These are phyloP conservation scores for Xanthoceras sorbifolium DNA, from an alignment of 345 rosid genomes.

Conservation along the genomic window DNA sequence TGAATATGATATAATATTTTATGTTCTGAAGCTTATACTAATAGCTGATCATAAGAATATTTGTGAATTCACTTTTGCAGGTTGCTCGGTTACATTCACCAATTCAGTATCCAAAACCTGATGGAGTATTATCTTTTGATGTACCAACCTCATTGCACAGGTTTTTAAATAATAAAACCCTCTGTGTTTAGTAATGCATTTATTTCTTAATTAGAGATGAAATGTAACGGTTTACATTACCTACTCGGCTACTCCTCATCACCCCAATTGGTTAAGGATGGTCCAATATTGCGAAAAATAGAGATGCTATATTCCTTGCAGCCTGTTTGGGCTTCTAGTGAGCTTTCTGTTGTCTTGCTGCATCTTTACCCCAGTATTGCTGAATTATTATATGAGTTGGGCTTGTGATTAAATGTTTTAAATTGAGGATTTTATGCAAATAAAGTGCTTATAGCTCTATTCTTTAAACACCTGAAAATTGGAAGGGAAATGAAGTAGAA, in stretches of 20 bases:
- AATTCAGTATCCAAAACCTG: conserved; percentile 81
- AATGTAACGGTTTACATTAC: background rate
- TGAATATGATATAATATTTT: background rate
- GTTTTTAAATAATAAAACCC: conserved; percentile 32
- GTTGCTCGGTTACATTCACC: conserved; percentile 61
- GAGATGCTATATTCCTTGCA: background rate
- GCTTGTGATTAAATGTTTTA: background rate
- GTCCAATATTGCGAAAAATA: background rate
- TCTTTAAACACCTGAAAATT: background rate
- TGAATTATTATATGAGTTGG: background rate
- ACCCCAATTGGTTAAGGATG: background rate
- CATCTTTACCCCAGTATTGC: background rate
- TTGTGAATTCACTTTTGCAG: conserved; percentile 40
- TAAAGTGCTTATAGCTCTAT: background rate
- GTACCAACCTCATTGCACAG: conserved; percentile 91
- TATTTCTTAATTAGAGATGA: background rate
- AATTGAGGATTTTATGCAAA: background rate
- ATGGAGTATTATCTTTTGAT: conserved; percentile 84
- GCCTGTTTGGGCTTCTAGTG: background rate
- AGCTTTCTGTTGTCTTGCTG: background rate
- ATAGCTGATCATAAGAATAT: background rate
- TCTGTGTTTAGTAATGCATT: conserved; percentile 1
- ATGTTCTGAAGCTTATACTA: background rate
- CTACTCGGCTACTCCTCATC: conserved; percentile 3
- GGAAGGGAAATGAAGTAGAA: background rate